phyloP scores from a whole-genome alignment of 257 asterid genomes.

The Gentiana dahurica region DNA sequence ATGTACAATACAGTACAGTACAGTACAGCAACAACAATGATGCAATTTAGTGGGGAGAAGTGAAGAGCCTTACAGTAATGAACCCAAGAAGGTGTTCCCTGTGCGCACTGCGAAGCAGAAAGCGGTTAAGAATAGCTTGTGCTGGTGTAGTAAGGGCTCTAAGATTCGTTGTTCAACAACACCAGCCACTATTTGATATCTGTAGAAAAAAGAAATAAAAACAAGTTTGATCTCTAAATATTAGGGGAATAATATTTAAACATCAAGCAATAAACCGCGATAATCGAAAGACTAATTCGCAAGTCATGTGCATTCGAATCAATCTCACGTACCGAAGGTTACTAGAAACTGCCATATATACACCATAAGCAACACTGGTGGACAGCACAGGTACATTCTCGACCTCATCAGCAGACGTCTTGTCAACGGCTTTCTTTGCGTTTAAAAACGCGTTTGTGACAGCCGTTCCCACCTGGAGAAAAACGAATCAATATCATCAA shows the following conservation, averaged over 20 bases:
- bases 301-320: background rate
- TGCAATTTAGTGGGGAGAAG: background rate
- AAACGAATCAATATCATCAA: too few relatives aligned
- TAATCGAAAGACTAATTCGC: background rate
- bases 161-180: conserved; percentile 73
- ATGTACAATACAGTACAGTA: too few relatives aligned
- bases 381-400: conserved; percentile 71
- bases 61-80: conserved; percentile 56
- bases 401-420: conserved; percentile 37
- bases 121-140: conserved; percentile 68
- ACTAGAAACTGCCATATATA: conserved; percentile 86
- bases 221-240: too few relatives aligned
- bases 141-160: conserved; percentile 74
- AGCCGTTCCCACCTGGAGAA: conserved; percentile 63
- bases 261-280: background rate
- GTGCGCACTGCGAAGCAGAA: conserved; percentile 92
- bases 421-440: conserved; percentile 65
- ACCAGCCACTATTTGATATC: conserved; percentile 90
- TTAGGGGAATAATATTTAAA: too few relatives aligned
- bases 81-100: conserved; percentile 85
- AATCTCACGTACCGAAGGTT: conserved; percentile 65
- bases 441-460: conserved; percentile 69
- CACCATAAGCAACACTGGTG: conserved; percentile 84
- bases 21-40: too few relatives aligned
- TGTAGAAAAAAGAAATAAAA: conserved; percentile 19